Evolutionary conservation across 805 yeast species (phyloP), one percentile per base, ranked within the genome.

Genomic region (Saccharomyces paradoxus): DNA sequence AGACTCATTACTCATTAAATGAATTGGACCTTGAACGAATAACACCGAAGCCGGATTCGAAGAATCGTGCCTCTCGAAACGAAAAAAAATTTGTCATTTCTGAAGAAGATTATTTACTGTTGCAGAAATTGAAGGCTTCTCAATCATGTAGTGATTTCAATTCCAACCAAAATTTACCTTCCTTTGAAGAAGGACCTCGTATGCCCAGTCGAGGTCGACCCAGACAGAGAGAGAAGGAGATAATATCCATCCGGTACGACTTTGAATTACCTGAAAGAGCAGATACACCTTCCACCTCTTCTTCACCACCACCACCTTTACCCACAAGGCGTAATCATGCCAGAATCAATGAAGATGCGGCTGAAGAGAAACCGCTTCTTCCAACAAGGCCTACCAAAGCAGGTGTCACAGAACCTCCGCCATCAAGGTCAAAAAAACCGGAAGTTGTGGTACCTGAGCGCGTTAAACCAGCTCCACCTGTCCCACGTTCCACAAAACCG

Each of bases 21-120:
- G 54, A 57, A 3, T 28, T 54, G n/a, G 53, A 48, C 26, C 51
- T 57, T n/a, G 56, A 57, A 26, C 6, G 28, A 10, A 31, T 17
- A 31, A 28, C 29, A 12, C 27, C 30, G 21, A 17, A 17, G 4
- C 28, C 48, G 9, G 41, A 27, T 6, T 26, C 44, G 5, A 10
- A 17, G 7, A 30, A 27, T 3, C n/a, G 29, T 13, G 9, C 41
- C 32, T 29, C 51, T 24, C 32, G 37, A 30, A 44, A 48, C 2
- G 50, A 24, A 6, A 58, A 53, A 30, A 57, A 58, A 8, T 66
- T 55, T 49, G 50, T 58, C 1, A 57, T 68, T 6, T 63, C 69
- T 2, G 65, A 65, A 46, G 71, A 66, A 27, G 72, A 68, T 49
- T 68, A 62, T 54, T 47, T 56, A 9, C 51, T 68, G 6, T 50